phyloP scores from a whole-genome alignment of 2,329 filamentous ascomycete genomes.

The Dactylellina drechsleri region DNA sequence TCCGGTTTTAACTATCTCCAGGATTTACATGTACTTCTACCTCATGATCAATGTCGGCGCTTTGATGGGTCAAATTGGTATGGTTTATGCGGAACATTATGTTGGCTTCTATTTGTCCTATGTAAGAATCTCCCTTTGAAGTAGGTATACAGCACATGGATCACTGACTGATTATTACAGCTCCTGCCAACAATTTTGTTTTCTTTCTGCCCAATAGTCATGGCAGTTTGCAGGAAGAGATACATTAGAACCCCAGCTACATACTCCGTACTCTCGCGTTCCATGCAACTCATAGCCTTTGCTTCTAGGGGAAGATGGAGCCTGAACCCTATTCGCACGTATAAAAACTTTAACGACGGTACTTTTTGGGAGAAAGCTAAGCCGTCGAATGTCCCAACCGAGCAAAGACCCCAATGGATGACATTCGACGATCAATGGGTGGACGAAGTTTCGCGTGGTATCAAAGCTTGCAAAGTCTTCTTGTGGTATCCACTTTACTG shows the following conservation, averaged over 20 bases:
- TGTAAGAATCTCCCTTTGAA: constrained; percentile 55
- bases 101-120: constrained; percentile 66
- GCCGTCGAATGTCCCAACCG: constrained; percentile 70
- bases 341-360: constrained; percentile 68
- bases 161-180: constrained; percentile 61
- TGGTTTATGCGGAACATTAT: constrained; percentile 67
- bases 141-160: too few species aligned
- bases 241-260: constrained; percentile 74
- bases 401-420: constrained; percentile 69
- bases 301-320: constrained; percentile 74
- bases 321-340: constrained; percentile 70
- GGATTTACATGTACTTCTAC: constrained; percentile 64
- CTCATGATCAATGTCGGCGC: constrained; percentile 68
- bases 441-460: constrained; percentile 57
- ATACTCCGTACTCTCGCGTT: constrained; percentile 77
- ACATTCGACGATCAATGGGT: constrained; percentile 57
- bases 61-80: constrained; percentile 66
- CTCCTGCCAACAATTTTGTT: constrained; percentile 75
- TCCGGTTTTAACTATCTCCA: constrained; percentile 59
- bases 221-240: constrained; percentile 70
- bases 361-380: constrained; percentile 75
- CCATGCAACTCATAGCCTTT: constrained; percentile 70
- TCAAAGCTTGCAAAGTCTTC: constrained; percentile 58
- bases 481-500: constrained; percentile 56
- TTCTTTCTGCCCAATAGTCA: constrained; percentile 70